Percentiles rank a stretch among this genome's conserved stretches.
phyloP scores from a whole-genome alignment of 2,329 filamentous ascomycete genomes.

The Botrytis fragariae region DNA sequence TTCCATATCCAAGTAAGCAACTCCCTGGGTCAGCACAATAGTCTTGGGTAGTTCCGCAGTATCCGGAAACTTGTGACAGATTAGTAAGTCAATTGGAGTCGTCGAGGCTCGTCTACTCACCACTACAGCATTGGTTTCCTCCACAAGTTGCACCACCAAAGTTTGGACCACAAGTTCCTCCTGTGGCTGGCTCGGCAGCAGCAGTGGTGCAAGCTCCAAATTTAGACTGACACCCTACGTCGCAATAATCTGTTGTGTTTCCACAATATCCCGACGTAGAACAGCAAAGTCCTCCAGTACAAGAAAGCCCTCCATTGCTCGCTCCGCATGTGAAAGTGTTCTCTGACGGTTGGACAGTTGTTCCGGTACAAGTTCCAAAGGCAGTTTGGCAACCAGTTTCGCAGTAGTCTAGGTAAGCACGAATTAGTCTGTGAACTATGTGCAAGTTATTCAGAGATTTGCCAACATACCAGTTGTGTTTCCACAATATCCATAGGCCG shows the following conservation, averaged over 20 bases:
- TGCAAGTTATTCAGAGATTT: not conserved
- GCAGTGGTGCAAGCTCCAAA: slow-evolving; percentile 19
- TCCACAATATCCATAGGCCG: slow-evolving; percentile 31
- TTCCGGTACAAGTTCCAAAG: slow-evolving; percentile 18
- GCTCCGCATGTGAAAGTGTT: slow-evolving; percentile 12
- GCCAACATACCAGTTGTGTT: slow-evolving; percentile 20
- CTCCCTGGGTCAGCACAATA: slow-evolving; percentile 28
- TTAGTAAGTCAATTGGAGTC: not conserved
- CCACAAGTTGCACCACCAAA: slow-evolving; percentile 21
- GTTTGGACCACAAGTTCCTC: slow-evolving; percentile 21
- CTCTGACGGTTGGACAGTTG: slow-evolving; percentile 13
- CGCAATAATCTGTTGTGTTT: slow-evolving; percentile 19
- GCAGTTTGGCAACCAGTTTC: slow-evolving; percentile 27
- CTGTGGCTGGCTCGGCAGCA: slow-evolving; percentile 4
- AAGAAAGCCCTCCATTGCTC: slow-evolving; percentile 12
- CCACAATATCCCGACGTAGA: slow-evolving; percentile 18
- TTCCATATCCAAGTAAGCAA: slow-evolving; percentile 27
- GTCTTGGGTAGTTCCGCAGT: slow-evolving; percentile 20
- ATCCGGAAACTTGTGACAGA: slow-evolving; percentile 19
- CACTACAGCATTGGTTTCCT: slow-evolving; percentile 25
- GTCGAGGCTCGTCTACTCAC: not conserved
- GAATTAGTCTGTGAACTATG: not conserved
- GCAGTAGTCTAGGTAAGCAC: slow-evolving; percentile 29
- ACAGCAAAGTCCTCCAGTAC: slow-evolving; percentile 16
- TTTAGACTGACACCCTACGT: slow-evolving; percentile 27